These are phyloP conservation scores for Alternaria triticimaculans DNA, from an alignment of 2,329 filamentous ascomycete species.

Conservation along the genomic window DNA sequence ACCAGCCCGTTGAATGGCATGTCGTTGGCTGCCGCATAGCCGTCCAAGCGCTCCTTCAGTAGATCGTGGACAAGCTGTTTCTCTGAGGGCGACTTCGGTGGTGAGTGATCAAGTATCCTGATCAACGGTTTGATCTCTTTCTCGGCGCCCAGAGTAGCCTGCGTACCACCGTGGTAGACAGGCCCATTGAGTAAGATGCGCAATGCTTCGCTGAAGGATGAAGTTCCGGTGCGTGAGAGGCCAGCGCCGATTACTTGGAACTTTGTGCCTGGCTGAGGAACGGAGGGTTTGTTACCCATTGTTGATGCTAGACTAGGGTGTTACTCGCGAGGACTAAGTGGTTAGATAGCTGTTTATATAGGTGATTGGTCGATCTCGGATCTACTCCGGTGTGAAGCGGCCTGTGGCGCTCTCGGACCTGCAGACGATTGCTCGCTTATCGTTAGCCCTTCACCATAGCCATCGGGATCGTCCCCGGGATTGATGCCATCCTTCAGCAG, in stretches of 20 bases:
- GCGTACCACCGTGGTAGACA: constrained; percentile 58
- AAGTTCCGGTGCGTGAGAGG: constrained; percentile 58
- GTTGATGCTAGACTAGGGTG: not conserved
- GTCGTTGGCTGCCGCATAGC: constrained; percentile 58
- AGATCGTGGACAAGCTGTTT: constrained; percentile 18
- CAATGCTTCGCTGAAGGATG: constrained; percentile 58
- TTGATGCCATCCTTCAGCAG: not conserved
- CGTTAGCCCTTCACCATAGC: not conserved
- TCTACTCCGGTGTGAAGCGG: not conserved
- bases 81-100: constrained; percentile 8
- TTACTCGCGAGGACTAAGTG: not conserved
- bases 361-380: not conserved
- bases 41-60: constrained; percentile 45
- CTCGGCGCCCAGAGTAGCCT: constrained; percentile 28
- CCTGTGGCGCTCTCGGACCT: not conserved
- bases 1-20: constrained; percentile 52
- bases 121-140: constrained; percentile 31
- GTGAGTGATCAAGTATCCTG: constrained; percentile 26
- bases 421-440: not conserved
- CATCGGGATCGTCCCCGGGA: not conserved
- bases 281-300: constrained; percentile 29
- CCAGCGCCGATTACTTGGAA: constrained; percentile 55
- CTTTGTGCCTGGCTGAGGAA: constrained; percentile 22
- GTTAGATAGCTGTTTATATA: not conserved
- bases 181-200: constrained; percentile 57